Percentiles rank a stretch among this genome's conserved stretches.
Conservation (phyloP, 345 rosid genomes). For the Xanthoceras sorbifolium region DNA sequence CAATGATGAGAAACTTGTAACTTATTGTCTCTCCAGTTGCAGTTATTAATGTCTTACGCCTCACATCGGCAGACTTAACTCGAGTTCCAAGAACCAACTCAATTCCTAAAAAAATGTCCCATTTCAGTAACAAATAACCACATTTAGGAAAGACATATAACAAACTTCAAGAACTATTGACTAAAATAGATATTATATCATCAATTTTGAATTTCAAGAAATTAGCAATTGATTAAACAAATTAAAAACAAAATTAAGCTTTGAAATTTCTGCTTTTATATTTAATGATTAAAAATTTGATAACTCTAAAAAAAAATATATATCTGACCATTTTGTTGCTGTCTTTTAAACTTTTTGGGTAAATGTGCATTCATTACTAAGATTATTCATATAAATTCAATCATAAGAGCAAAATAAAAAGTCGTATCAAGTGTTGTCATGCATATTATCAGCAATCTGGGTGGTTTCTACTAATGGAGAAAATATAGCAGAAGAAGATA, state of each 20-base stretch:
- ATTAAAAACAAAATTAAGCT: background rate
- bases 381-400: background rate
- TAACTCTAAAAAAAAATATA: too few relatives aligned
- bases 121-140: slow-evolving; percentile 7
- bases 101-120: slow-evolving; percentile 56
- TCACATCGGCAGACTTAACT: slow-evolving; percentile 87
- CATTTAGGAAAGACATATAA: background rate
- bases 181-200: background rate
- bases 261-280: background rate
- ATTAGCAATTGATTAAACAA: background rate
- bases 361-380: slow-evolving; percentile 2
- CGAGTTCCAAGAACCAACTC: slow-evolving; percentile 93
- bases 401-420: background rate
- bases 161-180: background rate
- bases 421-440: background rate
- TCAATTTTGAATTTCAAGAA: background rate
- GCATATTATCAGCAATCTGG: background rate
- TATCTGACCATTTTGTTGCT: background rate
- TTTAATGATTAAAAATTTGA: background rate
- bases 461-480: background rate
- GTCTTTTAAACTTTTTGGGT: background rate
- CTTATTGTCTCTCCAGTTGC: slow-evolving; percentile 93
- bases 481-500: background rate
- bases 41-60: slow-evolving; percentile 81
- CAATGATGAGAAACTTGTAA: slow-evolving; percentile 83